These are phyloP conservation scores for Withania somnifera DNA, from an alignment of 305 asterid genomes.

Conservation along the genomic window DNA sequence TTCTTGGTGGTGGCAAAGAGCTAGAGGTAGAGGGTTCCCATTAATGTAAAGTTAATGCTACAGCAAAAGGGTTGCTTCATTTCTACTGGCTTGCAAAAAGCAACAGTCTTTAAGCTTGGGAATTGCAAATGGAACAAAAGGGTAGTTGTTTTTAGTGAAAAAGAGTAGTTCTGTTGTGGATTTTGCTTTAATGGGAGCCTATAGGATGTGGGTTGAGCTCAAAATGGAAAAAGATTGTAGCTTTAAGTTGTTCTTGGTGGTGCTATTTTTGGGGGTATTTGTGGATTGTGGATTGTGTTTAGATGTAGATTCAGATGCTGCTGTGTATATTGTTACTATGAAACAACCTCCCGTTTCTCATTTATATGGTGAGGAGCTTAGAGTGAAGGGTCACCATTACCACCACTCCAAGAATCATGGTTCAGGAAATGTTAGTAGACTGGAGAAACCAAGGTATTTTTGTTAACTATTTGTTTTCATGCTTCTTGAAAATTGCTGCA, in stretches of 20 bases:
- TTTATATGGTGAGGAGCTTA: slow-evolving; percentile 25
- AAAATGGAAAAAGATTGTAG: background rate
- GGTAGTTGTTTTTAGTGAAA: background rate
- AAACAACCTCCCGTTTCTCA: slow-evolving; percentile 56
- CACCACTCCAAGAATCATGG: slow-evolving; percentile 3
- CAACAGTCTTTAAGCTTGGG: background rate
- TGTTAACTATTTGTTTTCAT: background rate
- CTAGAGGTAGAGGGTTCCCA: background rate
- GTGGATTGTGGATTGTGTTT: slow-evolving; percentile 24
- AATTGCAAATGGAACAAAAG: background rate
- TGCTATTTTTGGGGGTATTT: slow-evolving; percentile 38
- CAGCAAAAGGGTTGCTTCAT: slow-evolving; percentile 1
- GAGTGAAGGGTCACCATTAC: slow-evolving; percentile 23
- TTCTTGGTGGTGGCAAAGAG: background rate
- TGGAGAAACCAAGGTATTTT: slow-evolving; percentile 46
- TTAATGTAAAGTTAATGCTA: background rate
- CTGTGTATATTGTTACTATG: slow-evolving; percentile 76
- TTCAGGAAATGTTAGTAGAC: slow-evolving; percentile 17
- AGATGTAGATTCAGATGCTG: slow-evolving; percentile 27
- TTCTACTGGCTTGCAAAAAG: background rate
- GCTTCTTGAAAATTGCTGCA: background rate
- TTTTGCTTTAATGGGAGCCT: background rate
- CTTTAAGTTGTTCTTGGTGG: slow-evolving; percentile 2
- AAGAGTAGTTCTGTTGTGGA: background rate
- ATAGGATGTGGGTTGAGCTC: slow-evolving; percentile 3